A percentile compares a stretch with the other conserved stretches of the same genome.
phyloP scores from a whole-genome alignment of 2,329 filamentous ascomycete genomes.

The Botrytis sinoallii region DNA sequence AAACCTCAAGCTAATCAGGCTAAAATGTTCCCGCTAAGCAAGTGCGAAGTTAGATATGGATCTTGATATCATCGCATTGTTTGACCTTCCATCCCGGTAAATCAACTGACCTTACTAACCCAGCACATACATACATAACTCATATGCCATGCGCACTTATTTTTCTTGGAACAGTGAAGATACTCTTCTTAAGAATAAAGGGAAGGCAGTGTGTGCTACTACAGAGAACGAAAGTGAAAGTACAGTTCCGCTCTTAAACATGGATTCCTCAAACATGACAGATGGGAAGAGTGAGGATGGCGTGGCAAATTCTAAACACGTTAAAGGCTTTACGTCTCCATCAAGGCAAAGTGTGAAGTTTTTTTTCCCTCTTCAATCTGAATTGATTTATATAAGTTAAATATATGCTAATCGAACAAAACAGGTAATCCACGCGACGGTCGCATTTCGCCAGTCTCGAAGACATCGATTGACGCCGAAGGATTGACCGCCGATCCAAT shows the following conservation, averaged over 20 bases:
- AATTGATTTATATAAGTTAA: background rate
- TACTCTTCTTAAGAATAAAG: background rate
- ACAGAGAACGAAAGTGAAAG: constrained; percentile 4
- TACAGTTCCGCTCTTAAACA: constrained; percentile 13
- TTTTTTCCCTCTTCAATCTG: background rate
- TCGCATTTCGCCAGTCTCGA: background rate
- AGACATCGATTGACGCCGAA: background rate
- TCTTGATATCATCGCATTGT: constrained; percentile 7
- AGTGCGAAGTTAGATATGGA: constrained; percentile 3
- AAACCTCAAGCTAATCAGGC: background rate
- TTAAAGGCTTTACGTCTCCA: background rate
- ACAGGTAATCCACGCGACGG: background rate
- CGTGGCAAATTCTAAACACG: background rate
- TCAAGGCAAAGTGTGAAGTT: background rate
- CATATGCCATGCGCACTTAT: background rate
- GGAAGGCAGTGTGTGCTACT: background rate
- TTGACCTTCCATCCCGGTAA: background rate
- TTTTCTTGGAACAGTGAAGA: background rate
- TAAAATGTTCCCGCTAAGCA: constrained; percentile 10
- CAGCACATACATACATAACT: background rate
- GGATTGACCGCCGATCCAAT: background rate
- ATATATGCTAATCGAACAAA: background rate
- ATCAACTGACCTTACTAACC: constrained; percentile 1
- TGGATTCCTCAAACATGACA: background rate
- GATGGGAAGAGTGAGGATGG: background rate